Conservation (phyloP, 495 filamentous ascomycete genomes). For the Aspergillus nidulans region DNA sequence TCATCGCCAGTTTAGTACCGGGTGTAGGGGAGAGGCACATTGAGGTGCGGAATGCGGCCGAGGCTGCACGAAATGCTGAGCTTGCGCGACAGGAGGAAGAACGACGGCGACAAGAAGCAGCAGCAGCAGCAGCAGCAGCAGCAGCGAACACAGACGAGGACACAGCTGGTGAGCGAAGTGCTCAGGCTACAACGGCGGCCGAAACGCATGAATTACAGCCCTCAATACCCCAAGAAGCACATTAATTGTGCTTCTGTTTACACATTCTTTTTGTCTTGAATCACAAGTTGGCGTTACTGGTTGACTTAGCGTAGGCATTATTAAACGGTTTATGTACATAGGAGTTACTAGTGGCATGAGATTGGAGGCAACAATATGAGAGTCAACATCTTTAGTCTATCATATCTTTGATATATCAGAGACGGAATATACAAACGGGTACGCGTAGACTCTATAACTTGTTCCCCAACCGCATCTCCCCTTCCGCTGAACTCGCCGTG, state of each 20-base stretch:
- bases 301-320: conserved; percentile 5
- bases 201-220: not conserved
- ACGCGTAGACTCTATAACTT: conserved; percentile 1
- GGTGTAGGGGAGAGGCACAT: conserved; percentile 84
- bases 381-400: conserved; percentile 1
- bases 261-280: not conserved
- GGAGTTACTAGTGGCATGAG: not conserved
- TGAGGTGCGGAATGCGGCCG: conserved; percentile 59
- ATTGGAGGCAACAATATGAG: not conserved
- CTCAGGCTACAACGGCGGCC: not conserved
- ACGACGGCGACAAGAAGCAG: conserved; percentile 17
- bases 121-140: not conserved
- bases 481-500: conserved; percentile 3
- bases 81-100: conserved; percentile 37
- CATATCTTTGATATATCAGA: too few species aligned
- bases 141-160: not conserved
- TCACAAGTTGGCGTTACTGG: not conserved
- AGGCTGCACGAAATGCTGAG: conserved; percentile 50
- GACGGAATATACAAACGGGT: not conserved
- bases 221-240: conserved; percentile 14
- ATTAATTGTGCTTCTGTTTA: not conserved
- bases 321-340: not conserved
- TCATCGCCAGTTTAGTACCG: conserved; percentile 79
- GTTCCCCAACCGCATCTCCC: conserved; percentile 4
- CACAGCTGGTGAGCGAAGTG: not conserved